Evolutionary conservation across 2,329 filamentous ascomycete genomes (phyloP).

Genomic region (Elsinoe perseae): DNA sequence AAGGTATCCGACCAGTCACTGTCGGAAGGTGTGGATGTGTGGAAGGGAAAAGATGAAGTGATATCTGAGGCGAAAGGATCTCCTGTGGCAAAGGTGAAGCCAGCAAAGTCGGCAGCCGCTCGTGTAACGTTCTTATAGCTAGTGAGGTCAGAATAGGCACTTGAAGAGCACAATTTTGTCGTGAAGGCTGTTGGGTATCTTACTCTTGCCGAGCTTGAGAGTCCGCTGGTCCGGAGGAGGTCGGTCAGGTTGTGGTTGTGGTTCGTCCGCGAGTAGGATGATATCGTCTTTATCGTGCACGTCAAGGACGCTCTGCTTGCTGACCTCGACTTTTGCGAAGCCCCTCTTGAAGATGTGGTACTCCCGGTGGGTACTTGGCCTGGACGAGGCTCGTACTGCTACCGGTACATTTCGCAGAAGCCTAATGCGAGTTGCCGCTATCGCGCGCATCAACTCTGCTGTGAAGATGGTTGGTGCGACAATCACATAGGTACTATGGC

Average conservation of each 20-base stretch:
- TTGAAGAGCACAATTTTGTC: not conserved
- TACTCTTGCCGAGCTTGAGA: slow-evolving; percentile 56
- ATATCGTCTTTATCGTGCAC: slow-evolving; percentile 29
- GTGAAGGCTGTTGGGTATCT: slow-evolving; percentile 18
- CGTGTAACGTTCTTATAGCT: slow-evolving; percentile 56
- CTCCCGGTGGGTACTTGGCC: not conserved
- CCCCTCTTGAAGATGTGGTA: not conserved
- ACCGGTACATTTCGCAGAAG: slow-evolving; percentile 13
- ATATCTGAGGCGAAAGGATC: slow-evolving; percentile 55
- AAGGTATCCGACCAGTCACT: slow-evolving; percentile 84
- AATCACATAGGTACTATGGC: not conserved
- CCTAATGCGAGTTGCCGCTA: slow-evolving; percentile 4
- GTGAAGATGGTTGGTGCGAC: not conserved
- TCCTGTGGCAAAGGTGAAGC: slow-evolving; percentile 54
- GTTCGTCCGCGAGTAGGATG: not conserved
- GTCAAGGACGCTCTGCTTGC: slow-evolving; percentile 21
- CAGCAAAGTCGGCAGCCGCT: slow-evolving; percentile 53
- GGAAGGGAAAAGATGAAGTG: slow-evolving; percentile 57
- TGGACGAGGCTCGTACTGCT: not conserved
- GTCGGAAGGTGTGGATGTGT: slow-evolving; percentile 83
- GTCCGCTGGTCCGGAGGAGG: slow-evolving; percentile 52
- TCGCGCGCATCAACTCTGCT: slow-evolving; percentile 13
- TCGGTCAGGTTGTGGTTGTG: slow-evolving; percentile 21
- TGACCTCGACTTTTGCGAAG: slow-evolving; percentile 13
- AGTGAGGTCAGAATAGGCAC: not conserved